Percentiles rank a stretch among this genome's conserved stretches.
Conservation (phyloP, 495 filamentous ascomycete species). For the Penicillium pulvis region DNA sequence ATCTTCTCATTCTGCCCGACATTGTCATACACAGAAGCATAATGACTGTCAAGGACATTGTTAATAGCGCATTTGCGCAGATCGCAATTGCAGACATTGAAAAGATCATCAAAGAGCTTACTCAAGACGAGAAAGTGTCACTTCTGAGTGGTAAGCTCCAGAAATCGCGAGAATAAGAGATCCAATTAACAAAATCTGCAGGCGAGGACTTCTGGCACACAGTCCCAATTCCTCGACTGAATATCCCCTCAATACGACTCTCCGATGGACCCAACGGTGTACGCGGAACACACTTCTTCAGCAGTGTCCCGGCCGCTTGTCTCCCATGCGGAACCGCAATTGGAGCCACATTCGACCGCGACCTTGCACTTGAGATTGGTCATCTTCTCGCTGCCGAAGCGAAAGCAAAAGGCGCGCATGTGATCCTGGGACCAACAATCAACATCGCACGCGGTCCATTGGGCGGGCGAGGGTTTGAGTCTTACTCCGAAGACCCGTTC, state of each 20-base stretch:
- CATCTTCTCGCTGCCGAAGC: conserved; percentile 40
- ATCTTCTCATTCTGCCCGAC: neutral
- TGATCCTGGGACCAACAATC: conserved; percentile 69
- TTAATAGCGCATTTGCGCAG: conserved; percentile 12
- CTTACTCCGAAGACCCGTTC: conserved; percentile 70
- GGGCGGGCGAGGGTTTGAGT: conserved; percentile 73
- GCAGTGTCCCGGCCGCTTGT: conserved; percentile 48
- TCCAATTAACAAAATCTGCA: neutral
- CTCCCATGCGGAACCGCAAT: conserved; percentile 65
- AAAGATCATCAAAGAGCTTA: conserved; percentile 48
- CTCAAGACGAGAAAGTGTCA: conserved; percentile 51
- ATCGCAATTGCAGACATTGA: conserved; percentile 26
- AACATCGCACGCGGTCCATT: conserved; percentile 62
- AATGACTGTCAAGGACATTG: conserved; percentile 9
- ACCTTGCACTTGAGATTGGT: conserved; percentile 56
- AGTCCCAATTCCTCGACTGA: conserved; percentile 60
- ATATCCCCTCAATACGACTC: conserved; percentile 64
- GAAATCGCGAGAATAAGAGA: neutral
- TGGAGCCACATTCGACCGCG: conserved; percentile 64
- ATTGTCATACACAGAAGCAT: neutral
- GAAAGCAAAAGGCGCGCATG: conserved; percentile 50
- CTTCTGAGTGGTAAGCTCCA: conserved; percentile 12
- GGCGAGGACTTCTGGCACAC: conserved; percentile 75
- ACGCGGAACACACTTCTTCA: conserved; percentile 16
- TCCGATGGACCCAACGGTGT: conserved; percentile 72